phyloP scores from a whole-genome alignment of 148 eudicot species.

The Rheum nobile region DNA sequence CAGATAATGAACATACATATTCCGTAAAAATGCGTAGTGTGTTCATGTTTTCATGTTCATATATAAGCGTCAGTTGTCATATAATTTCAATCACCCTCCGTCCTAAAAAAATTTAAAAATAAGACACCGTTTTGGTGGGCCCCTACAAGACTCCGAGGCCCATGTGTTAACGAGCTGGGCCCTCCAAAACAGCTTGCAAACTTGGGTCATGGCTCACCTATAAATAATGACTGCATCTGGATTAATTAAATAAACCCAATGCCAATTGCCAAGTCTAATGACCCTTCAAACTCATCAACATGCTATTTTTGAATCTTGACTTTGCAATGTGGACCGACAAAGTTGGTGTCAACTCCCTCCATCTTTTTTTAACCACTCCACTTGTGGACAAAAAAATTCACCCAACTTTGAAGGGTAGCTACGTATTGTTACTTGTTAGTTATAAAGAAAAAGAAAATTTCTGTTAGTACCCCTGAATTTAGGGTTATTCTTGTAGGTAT shows the following conservation, averaged over 20 bases:
- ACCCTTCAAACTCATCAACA: background rate
- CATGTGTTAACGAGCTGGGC: background rate
- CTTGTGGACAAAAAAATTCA: background rate
- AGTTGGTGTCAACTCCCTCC: background rate
- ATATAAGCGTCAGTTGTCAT: no score
- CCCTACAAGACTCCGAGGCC: background rate
- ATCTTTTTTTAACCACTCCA: background rate
- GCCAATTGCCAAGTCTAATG: background rate
- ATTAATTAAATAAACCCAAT: background rate
- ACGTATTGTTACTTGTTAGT: background rate
- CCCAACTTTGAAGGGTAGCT: background rate
- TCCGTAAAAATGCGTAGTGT: no score
- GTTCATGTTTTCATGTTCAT: no score
- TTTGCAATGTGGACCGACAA: background rate
- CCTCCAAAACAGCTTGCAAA: background rate
- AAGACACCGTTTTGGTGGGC: background rate
- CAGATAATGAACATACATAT: no score
- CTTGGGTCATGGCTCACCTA: background rate
- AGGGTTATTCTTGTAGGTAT: no score
- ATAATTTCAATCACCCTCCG: no score
- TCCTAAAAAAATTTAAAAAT: background rate
- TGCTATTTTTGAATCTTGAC: background rate
- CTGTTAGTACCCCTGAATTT: no score
- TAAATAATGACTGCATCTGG: background rate
- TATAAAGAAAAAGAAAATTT: background rate